Evolutionary conservation across 2,329 filamentous ascomycete species (phyloP), one percentile per base, ranked within the genome.

Genomic region (Cladosporium sp.): DNA sequence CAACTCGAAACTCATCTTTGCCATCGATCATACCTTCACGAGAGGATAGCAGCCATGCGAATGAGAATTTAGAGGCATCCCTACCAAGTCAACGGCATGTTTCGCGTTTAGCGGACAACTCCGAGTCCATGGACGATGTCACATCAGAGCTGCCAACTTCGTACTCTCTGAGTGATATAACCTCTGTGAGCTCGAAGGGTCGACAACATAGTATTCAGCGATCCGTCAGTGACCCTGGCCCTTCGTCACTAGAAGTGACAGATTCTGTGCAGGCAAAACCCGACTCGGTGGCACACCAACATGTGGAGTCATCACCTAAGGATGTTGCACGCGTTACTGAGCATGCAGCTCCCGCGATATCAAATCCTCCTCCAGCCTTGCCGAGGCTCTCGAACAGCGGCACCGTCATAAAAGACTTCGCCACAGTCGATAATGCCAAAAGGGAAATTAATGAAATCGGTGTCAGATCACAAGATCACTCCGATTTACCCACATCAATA

Each of bases 111-210:
- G 51, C 12, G 14, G 38, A 28, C 15, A 30, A 65, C 11, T 59
- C 57, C 6, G 10, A 32, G 4, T 36, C 54, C 14, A 18, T 44
- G 15, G 55, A 69, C 36, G 67, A 69, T 30, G 62, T 69, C 3
- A 74, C 71, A 11, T 76, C 75, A 4, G 73, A 78, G 65, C 62
- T 78, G 14, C 76, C 76, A 1, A 76, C 73, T 10, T 74, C 75
- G 2, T 78, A 78, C 54, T 75, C 74, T 7, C 65, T 77, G 26
- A 76, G 73, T 38, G 72, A 75, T 47, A 65, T 70, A 8, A 71
- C 72, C 5, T 70, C 72, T 0, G 63, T 68, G 26, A 70, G 68
- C 21, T 64, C 51, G 51, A 67, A 64, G 44, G 68, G 66, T 62
- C 62, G 67, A 36, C 59, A 68, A 11, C 55, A 51, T 14, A 65